These are phyloP conservation scores for Crithidia thermophila DNA, from an alignment of 208 protist genomes.

Conservation along the genomic window DNA sequence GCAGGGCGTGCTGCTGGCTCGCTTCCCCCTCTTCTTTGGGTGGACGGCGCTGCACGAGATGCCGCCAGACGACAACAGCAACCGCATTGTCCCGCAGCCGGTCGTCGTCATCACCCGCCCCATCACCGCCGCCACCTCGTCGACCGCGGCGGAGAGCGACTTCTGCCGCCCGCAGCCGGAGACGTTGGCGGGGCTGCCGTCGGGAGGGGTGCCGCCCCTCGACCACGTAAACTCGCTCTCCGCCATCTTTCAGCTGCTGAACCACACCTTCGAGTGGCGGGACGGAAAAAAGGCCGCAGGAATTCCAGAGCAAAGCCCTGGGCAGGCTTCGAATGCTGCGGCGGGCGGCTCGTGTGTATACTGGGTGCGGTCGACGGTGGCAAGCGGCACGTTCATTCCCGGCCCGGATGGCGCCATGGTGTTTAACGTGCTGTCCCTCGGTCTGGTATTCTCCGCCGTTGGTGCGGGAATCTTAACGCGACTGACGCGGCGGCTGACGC, in stretches of 20 bases:
- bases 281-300: constrained; percentile 4
- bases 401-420: constrained; percentile 79
- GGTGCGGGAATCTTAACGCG: constrained; percentile 35
- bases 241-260: constrained; percentile 25
- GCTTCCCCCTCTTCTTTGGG: constrained; percentile 60
- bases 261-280: constrained; percentile 4
- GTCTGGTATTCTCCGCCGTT: constrained; percentile 46
- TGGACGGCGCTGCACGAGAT: constrained; percentile 68
- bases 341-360: constrained; percentile 15
- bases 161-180: constrained; percentile 15
- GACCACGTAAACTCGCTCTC: constrained; percentile 49
- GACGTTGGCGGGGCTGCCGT: neutral
- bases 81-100: constrained; percentile 74
- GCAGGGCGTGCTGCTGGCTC: constrained; percentile 47
- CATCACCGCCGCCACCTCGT: constrained; percentile 3
- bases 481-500: constrained; percentile 30
- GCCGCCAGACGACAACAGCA: constrained; percentile 75
- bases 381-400: constrained; percentile 66
- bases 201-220: constrained; percentile 22
- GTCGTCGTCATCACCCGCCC: constrained; percentile 43
- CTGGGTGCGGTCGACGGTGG: constrained; percentile 58
- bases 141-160: neutral
- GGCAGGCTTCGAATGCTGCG: neutral
- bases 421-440: constrained; percentile 72
- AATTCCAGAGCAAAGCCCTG: too few relatives aligned